Percentiles rank a stretch among this genome's conserved stretches.
Evolutionary conservation across 805 yeast genomes (phyloP).

Genomic region (Candida yuanshanica): DNA sequence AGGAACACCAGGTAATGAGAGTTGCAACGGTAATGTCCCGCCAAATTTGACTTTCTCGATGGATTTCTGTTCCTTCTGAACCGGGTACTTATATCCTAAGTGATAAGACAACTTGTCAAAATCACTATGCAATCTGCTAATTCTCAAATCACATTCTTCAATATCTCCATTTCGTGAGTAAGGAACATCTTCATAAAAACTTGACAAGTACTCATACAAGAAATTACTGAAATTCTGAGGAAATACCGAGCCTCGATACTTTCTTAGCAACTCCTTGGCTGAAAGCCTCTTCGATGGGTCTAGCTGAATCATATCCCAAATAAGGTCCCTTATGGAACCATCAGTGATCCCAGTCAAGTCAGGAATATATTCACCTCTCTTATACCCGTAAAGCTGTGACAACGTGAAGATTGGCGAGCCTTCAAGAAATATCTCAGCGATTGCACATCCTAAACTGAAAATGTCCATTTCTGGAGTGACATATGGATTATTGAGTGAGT

Average conservation of each 20-base stretch:
- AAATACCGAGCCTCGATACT: constrained; percentile 47
- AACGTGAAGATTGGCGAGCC: constrained; percentile 84
- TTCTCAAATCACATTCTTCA: constrained; percentile 47
- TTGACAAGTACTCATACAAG: constrained; percentile 60
- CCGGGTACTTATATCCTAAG: constrained; percentile 30
- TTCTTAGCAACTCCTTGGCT: constrained; percentile 47
- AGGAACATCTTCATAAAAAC: constrained; percentile 24
- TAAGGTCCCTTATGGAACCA: constrained; percentile 43
- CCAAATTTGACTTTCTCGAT: constrained; percentile 7
- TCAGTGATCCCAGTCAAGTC: constrained; percentile 53
- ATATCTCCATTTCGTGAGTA: constrained; percentile 23
- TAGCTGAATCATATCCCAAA: constrained; percentile 55
- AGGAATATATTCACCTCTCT: constrained; percentile 61
- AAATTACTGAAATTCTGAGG: constrained; percentile 67
- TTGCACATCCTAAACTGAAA: constrained; percentile 78
- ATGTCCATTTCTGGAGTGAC: constrained; percentile 71
- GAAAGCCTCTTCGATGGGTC: constrained; percentile 56
- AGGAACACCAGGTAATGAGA: constrained; percentile 48
- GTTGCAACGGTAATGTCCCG: constrained; percentile 30
- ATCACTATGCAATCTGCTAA: constrained; percentile 53
- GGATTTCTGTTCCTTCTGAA: constrained; percentile 3
- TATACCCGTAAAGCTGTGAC: constrained; percentile 81
- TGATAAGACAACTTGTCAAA: constrained; percentile 45
- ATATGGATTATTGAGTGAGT: constrained; percentile 16
- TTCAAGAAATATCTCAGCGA: constrained; percentile 83